Evolutionary conservation across 306 rosid species (phyloP).

Genomic region (Cicer judaicum): DNA sequence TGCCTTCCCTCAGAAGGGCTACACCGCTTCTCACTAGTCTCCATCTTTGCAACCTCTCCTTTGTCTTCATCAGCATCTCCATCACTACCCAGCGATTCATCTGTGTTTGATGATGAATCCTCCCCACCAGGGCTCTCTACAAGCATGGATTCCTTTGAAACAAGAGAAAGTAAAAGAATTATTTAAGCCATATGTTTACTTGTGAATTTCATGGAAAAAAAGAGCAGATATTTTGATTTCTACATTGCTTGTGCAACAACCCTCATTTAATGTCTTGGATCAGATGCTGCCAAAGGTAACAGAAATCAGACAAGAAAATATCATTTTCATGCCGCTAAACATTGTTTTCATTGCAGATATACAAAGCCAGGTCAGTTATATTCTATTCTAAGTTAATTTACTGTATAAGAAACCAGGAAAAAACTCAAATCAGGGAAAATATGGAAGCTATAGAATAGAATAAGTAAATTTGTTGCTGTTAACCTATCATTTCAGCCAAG

Average conservation of each 20-base stretch:
- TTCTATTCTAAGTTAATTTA: conserved; percentile 11
- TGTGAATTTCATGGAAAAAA: conserved; percentile 19
- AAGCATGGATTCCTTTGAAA: conserved; percentile 63
- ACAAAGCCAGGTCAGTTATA: conserved; percentile 15
- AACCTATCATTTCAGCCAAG: conserved; percentile 25
- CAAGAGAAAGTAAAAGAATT: neutral
- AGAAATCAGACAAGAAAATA: conserved; percentile 26
- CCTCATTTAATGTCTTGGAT: conserved; percentile 33
- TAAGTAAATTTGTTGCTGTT: conserved; percentile 4
- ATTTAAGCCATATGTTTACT: neutral
- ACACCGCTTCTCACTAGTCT: conserved; percentile 55
- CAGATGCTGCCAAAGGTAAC: conserved; percentile 22
- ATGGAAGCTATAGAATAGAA: conserved; percentile 8
- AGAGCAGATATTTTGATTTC: conserved; percentile 6
- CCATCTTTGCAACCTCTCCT: conserved; percentile 59
- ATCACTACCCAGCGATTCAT: conserved; percentile 61
- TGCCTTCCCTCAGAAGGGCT: conserved; percentile 60
- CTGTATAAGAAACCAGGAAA: conserved; percentile 26
- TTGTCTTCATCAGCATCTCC: conserved; percentile 60
- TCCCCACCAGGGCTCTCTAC: conserved; percentile 73
- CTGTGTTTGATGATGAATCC: conserved; percentile 78
- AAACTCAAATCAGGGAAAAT: conserved; percentile 19
- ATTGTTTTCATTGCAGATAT: conserved; percentile 6
- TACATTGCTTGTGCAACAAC: neutral
- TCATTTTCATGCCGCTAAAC: conserved; percentile 10